phyloP scores from a whole-genome alignment of 805 yeast genomes.

The Starmerella bacillaris region DNA sequence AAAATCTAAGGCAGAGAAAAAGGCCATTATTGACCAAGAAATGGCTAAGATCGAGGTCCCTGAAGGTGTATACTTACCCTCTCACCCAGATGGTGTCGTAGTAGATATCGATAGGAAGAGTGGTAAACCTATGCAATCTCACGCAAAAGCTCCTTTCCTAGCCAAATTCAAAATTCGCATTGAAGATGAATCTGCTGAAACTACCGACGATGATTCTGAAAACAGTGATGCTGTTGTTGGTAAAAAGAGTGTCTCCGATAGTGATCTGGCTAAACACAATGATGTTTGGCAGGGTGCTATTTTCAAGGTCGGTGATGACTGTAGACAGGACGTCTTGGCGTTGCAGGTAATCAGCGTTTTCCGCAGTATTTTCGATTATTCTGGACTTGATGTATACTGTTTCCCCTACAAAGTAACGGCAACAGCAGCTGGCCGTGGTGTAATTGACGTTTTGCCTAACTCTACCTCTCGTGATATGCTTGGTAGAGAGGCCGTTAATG shows the following conservation, averaged over 20 bases:
- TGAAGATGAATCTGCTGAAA: constrained; percentile 20
- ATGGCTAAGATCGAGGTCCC: constrained; percentile 60
- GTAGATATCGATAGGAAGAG: constrained; percentile 79
- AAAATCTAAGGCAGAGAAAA: constrained; percentile 89
- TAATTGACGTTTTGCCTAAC: constrained; percentile 91
- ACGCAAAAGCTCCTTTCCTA: constrained; percentile 97
- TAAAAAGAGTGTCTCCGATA: too few relatives aligned
- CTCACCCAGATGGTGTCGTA: constrained; percentile 91
- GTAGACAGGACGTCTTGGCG: constrained; percentile 92
- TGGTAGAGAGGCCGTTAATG: constrained; percentile 97
- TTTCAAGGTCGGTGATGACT: constrained; percentile 97
- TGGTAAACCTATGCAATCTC: constrained; percentile 90
- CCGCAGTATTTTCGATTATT: constrained; percentile 71
- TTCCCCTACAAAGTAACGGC: constrained; percentile 94
- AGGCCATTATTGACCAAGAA: constrained; percentile 87
- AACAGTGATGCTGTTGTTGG: constrained; percentile 7
- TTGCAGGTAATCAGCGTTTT: constrained; percentile 81
- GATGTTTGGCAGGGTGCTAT: constrained; percentile 88
- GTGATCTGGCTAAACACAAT: too few relatives aligned
- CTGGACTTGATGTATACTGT: constrained; percentile 78
- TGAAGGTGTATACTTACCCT: constrained; percentile 79
- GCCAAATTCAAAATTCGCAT: constrained; percentile 78
- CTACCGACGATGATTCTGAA: constrained; percentile 6
- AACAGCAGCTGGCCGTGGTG: constrained; percentile 98
- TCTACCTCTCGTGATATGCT: constrained; percentile 93